These are phyloP conservation scores for Aspergillus felis DNA, from an alignment of 2,329 filamentous ascomycete genomes.

Conservation along the genomic window DNA sequence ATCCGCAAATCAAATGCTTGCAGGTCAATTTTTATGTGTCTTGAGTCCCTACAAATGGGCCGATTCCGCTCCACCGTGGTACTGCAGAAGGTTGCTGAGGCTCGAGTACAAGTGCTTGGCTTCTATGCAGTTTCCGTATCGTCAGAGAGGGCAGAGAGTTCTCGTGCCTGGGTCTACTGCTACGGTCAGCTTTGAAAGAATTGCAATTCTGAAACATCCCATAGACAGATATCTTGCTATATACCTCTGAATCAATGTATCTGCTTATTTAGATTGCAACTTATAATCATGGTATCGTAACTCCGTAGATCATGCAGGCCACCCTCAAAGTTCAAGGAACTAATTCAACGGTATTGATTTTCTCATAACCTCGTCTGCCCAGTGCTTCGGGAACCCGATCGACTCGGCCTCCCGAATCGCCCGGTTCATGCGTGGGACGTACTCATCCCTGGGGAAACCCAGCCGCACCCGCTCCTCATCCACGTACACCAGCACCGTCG, in stretches of 20 bases:
- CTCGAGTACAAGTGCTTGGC: not conserved
- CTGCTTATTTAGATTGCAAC: not conserved
- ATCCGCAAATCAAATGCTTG: not conserved
- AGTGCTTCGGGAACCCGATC: conserved; percentile 31
- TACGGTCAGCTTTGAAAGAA: not conserved
- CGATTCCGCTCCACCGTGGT: not conserved
- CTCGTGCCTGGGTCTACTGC: not conserved
- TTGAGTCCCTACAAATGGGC: not conserved
- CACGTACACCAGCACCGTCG: conserved; percentile 38
- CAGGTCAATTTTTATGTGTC: not conserved
- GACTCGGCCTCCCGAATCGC: conserved; percentile 36
- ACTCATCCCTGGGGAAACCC: conserved; percentile 34
- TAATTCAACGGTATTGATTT: conserved; percentile 30
- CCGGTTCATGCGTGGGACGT: conserved; percentile 41
- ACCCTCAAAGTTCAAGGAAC: not conserved
- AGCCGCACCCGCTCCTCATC: conserved; percentile 36
- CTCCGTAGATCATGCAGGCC: not conserved
- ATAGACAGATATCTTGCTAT: not conserved
- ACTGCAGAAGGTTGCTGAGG: not conserved
- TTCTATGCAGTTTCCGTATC: not conserved
- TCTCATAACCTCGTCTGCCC: conserved; percentile 39
- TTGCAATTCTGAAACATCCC: not conserved
- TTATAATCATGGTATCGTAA: not conserved
- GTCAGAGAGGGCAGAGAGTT: not conserved
- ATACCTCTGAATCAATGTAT: not conserved